Percentiles rank a stretch among this genome's conserved stretches.
phyloP scores from a whole-genome alignment of 2,329 filamentous ascomycete species.

The Alternaria ventricosa region DNA sequence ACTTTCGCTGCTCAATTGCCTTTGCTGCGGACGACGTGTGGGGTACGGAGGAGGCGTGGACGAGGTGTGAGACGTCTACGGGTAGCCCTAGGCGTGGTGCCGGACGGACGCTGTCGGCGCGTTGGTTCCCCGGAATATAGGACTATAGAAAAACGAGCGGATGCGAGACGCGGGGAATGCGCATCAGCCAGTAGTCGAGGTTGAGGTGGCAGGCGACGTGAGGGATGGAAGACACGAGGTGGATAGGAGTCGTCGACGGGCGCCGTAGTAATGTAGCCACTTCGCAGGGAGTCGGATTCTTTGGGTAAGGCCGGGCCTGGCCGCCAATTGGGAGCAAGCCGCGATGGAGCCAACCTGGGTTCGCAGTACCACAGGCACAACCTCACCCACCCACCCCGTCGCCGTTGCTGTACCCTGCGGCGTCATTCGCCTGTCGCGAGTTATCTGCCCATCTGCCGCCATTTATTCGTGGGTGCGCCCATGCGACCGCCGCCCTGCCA shows the following conservation, averaged over 20 bases:
- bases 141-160: slow-evolving; percentile 8
- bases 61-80: background rate
- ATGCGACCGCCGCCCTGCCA: slow-evolving; percentile 5
- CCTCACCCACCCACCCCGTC: slow-evolving; percentile 2
- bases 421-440: background rate
- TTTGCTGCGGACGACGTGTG: slow-evolving; percentile 6
- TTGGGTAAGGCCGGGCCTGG: slow-evolving; percentile 10
- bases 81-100: background rate
- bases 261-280: background rate
- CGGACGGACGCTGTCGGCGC: background rate
- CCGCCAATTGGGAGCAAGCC: slow-evolving; percentile 7
- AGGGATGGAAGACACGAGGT: slow-evolving; percentile 2
- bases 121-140: background rate
- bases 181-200: slow-evolving; percentile 1
- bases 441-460: background rate
- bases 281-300: background rate
- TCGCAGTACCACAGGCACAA: slow-evolving; percentile 3
- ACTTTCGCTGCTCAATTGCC: slow-evolving; percentile 24
- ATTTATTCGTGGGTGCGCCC: background rate
- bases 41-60: slow-evolving; percentile 3
- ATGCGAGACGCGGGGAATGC: slow-evolving; percentile 17
- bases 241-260: slow-evolving; percentile 15
- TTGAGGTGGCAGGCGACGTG: background rate
- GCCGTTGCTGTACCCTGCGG: background rate
- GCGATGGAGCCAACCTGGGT: background rate